These are phyloP conservation scores for Sedum album DNA, from an alignment of 164 flowering plant genomes.

Conservation along the genomic window DNA sequence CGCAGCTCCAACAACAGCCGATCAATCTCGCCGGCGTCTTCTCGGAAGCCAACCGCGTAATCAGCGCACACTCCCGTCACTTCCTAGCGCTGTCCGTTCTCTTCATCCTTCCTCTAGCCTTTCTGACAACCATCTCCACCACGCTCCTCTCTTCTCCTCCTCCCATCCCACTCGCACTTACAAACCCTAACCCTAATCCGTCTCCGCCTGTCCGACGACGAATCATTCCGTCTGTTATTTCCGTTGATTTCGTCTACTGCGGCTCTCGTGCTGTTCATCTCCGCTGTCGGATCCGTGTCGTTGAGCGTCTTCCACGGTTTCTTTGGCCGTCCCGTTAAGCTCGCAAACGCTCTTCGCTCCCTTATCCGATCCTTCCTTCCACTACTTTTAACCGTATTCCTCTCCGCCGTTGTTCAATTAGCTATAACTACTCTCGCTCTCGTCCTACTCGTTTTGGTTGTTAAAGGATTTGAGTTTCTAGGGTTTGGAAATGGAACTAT, in stretches of 20 bases:
- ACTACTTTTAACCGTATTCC: constrained; percentile 25
- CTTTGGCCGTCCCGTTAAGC: constrained; percentile 63
- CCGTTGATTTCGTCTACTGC: constrained; percentile 19
- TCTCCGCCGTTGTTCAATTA: constrained; percentile 8
- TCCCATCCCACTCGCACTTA: constrained; percentile 12
- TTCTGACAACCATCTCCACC: constrained; percentile 32
- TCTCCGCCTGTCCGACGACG: not conserved
- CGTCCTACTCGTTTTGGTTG: constrained; percentile 14
- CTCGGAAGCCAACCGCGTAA: constrained; percentile 41
- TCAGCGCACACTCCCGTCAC: constrained; percentile 68
- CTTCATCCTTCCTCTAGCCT: constrained; percentile 59
- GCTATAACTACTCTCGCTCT: constrained; percentile 9
- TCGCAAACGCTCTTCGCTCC: constrained; percentile 36
- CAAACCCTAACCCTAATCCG: constrained; percentile 11
- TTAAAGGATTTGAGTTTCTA: constrained; percentile 15
- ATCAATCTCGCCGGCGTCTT: constrained; percentile 19
- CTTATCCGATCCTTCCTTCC: constrained; percentile 28
- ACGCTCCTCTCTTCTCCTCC: constrained; percentile 21
- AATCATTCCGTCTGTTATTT: constrained; percentile 12
- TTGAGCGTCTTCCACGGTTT: constrained; percentile 55
- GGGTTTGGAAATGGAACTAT: constrained; percentile 1
- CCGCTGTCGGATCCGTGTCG: constrained; percentile 43
- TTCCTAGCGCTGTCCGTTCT: constrained; percentile 63
- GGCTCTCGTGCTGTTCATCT: constrained; percentile 23
- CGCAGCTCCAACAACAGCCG: not conserved